These are phyloP conservation scores for Clavispora santaluciae DNA, from an alignment of 805 yeast species.

Conservation along the genomic window DNA sequence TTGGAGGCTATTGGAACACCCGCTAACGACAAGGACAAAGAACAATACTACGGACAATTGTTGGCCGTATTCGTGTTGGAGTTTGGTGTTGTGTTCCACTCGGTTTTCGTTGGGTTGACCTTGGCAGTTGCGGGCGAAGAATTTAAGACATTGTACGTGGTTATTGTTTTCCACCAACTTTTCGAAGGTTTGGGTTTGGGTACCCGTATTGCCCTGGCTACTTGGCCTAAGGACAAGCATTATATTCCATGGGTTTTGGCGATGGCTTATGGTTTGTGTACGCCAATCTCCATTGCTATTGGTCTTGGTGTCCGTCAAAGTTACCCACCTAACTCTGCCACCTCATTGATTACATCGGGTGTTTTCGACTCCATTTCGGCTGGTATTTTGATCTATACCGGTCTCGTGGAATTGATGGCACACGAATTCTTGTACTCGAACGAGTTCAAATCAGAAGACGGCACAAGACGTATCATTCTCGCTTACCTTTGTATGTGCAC, in stretches of 20 bases:
- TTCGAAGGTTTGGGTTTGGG: constrained; percentile 88
- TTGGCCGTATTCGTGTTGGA: constrained; percentile 59
- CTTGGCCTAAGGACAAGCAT: constrained; percentile 45
- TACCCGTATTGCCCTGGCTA: constrained; percentile 59
- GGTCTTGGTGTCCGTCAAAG: constrained; percentile 32
- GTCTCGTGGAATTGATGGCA: constrained; percentile 36
- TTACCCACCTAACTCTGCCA: constrained; percentile 30
- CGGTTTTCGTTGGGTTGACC: constrained; percentile 75
- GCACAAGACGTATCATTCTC: constrained; percentile 17
- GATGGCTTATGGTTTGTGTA: constrained; percentile 24
- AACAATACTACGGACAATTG: constrained; percentile 52
- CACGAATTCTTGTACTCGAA: constrained; percentile 33
- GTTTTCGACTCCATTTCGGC: constrained; percentile 32
- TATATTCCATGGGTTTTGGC: constrained; percentile 46
- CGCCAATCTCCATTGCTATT: constrained; percentile 32
- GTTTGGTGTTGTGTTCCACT: constrained; percentile 79
- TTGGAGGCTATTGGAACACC: constrained; percentile 38
- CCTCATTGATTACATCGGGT: constrained; percentile 29
- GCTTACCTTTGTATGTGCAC: constrained; percentile 21
- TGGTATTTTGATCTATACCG: constrained; percentile 32
- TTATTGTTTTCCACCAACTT: constrained; percentile 69
- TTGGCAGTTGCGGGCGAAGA: constrained; percentile 76
- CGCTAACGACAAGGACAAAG: constrained; percentile 29
- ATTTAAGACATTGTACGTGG: constrained; percentile 66
- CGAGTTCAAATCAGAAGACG: constrained; percentile 21